Evolutionary conservation across 352 stramenopile species (phyloP), one percentile per base, ranked within the genome.

Genomic region (Halophytophthora batemanensis): DNA sequence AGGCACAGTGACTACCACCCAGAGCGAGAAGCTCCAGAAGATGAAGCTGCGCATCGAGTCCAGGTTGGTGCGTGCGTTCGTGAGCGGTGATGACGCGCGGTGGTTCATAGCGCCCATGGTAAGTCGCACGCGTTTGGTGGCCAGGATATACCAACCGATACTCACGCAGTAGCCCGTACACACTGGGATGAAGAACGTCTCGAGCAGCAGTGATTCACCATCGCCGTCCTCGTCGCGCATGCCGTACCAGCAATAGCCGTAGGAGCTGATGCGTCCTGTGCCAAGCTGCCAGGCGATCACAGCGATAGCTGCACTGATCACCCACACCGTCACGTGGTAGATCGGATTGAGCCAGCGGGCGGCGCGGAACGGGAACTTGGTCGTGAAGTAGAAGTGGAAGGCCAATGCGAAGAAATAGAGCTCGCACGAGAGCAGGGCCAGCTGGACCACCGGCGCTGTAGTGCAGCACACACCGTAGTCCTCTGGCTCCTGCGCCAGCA

Each of bases 301-400:
- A 0, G 76, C 68, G 14, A 82, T 74, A 12, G 70, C 41, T 7
- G 69, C 66, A 38, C 69, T 74, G 17, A 85, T 59, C 5, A 63
- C 19, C 77, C 83, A 91, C 6, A 95, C 79, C 0, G 74, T 66
- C 1, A 77, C 35, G 51, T 95, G 85, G 52, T 90, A 93, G 48
- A 90, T 61, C 17, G 64, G 64, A 25, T 75, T 70, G 45, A 90
- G 74, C 64, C 71, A 86, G 38, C 74, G 63, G n/a, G 78, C 82
- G 35, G 77, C 88, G 29, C 68, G 69, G 56, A 95, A 95, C 46
- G 85, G 85, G 56, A 86, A 90, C 67, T 90, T 89, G 74, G 81
- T 93, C 33, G 79, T 90, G 61, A 87, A 90, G 67, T 93, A 93
- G 37, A 90, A 87, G 63, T 90, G 76, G 63, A 89, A 90, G 39